These are phyloP conservation scores for Colletotrichum sp. DNA, from an alignment of 2,329 filamentous ascomycete genomes.

Conservation along the genomic window DNA sequence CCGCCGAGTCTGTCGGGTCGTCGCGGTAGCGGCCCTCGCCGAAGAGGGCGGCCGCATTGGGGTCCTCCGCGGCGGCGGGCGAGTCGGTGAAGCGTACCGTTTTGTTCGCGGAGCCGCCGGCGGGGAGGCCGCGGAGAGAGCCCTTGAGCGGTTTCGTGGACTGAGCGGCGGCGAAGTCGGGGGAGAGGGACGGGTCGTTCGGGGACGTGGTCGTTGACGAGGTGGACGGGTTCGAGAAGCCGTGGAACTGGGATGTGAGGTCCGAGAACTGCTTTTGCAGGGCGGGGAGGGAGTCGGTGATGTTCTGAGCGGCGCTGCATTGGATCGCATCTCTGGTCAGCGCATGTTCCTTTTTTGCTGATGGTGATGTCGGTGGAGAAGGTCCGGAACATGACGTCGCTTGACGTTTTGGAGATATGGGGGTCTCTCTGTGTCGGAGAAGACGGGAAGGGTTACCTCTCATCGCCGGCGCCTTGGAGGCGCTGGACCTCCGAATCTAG, in stretches of 20 bases:
- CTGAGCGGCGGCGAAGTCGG: constrained; percentile 70
- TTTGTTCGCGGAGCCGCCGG: constrained; percentile 55
- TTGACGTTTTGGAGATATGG: neutral
- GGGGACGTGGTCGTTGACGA: constrained; percentile 60
- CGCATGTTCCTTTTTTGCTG: no score
- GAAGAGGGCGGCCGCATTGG: constrained; percentile 50
- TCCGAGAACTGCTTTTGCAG: constrained; percentile 79
- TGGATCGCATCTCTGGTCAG: neutral
- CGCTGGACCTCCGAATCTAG: constrained; percentile 70
- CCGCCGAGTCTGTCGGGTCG: constrained; percentile 61
- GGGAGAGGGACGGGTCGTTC: constrained; percentile 66
- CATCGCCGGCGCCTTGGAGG: constrained; percentile 68
- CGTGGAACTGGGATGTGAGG: constrained; percentile 81
- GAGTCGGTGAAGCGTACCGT: constrained; percentile 87
- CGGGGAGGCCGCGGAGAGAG: constrained; percentile 35
- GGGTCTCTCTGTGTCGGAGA: neutral
- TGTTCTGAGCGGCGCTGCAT: constrained; percentile 48
- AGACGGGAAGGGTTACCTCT: constrained; percentile 52
- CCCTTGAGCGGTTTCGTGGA: constrained; percentile 35
- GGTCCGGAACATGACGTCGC: neutral
- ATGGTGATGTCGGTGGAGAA: neutral
- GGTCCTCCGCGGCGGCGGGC: constrained; percentile 47
- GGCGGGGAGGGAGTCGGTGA: constrained; percentile 69
- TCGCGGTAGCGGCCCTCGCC: constrained; percentile 67
- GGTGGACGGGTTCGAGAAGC: constrained; percentile 58